Evolutionary conservation across 2,329 filamentous ascomycete species (phyloP).

Genomic region (Alternaria burnsii): DNA sequence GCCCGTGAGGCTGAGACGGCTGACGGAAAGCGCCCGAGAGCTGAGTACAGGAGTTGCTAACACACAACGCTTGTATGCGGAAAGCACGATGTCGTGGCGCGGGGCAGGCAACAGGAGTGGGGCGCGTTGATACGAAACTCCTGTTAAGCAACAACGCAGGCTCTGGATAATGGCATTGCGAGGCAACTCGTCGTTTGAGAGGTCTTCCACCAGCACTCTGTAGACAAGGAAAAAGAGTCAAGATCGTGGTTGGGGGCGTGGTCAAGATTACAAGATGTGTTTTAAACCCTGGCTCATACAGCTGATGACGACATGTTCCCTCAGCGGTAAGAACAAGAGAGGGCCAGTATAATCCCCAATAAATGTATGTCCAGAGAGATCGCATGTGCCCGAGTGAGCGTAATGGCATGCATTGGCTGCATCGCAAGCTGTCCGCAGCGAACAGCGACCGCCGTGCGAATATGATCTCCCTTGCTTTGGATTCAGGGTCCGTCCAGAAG

Average conservation of each 20-base stretch:
- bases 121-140: slow-evolving; percentile 10
- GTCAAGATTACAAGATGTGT: neutral
- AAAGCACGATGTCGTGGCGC: slow-evolving; percentile 12
- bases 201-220: neutral
- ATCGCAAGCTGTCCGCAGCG: neutral
- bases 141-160: slow-evolving; percentile 6
- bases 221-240: neutral
- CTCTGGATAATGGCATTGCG: neutral
- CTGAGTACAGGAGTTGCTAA: neutral
- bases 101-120: slow-evolving; percentile 15
- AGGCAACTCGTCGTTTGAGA: neutral
- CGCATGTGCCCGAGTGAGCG: neutral
- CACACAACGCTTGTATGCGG: neutral
- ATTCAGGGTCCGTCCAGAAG: neutral
- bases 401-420: neutral
- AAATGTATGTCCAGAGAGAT: neutral
- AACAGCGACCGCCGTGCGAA: neutral
- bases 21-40: neutral
- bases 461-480: neutral
- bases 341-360: too few species aligned
- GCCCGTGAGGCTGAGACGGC: neutral
- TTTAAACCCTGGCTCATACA: neutral
- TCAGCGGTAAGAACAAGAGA: neutral
- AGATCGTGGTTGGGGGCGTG: neutral
- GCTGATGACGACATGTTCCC: neutral